phyloP scores from a whole-genome alignment of 805 yeast species.

The Myxozyma geophila region DNA sequence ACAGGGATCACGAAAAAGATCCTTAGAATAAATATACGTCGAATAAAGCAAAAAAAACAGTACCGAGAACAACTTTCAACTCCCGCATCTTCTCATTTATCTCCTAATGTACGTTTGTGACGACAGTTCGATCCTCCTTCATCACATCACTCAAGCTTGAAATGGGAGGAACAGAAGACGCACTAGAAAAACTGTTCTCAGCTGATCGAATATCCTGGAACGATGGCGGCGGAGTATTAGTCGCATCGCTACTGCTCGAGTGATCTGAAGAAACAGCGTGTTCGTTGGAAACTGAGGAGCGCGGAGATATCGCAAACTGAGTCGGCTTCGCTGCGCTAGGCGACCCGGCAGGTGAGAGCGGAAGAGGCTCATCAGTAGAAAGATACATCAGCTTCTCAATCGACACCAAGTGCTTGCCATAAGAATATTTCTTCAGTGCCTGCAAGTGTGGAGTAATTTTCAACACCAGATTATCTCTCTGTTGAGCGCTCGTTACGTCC shows the following conservation, averaged over 20 bases:
- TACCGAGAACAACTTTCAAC: slow-evolving; percentile 4
- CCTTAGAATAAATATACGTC: neutral
- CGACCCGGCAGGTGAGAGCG: slow-evolving; percentile 5
- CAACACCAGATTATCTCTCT: slow-evolving; percentile 69
- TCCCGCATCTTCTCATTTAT: slow-evolving; percentile 1
- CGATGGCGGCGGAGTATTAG: slow-evolving; percentile 21
- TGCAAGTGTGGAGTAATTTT: slow-evolving; percentile 81
- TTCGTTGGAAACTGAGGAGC: slow-evolving; percentile 9
- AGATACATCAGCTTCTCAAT: slow-evolving; percentile 35
- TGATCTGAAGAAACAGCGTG: slow-evolving; percentile 2
- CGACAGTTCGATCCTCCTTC: neutral
- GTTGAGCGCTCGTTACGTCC: slow-evolving; percentile 72
- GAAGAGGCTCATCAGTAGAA: slow-evolving; percentile 20
- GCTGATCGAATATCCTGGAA: slow-evolving; percentile 21
- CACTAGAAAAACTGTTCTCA: slow-evolving; percentile 23
- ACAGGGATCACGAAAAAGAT: neutral
- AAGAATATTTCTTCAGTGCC: slow-evolving; percentile 66
- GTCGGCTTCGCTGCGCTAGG: slow-evolving; percentile 4
- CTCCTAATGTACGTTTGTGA: slow-evolving; percentile 12
- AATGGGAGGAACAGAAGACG: slow-evolving; percentile 12
- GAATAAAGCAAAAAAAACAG: neutral
- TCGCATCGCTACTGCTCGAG: slow-evolving; percentile 7
- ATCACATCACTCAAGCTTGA: slow-evolving; percentile 3
- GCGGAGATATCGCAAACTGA: slow-evolving; percentile 9
- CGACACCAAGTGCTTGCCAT: slow-evolving; percentile 66